Evolutionary conservation across 2,329 filamentous ascomycete species (phyloP).

Genomic region (Penicillium aurantiogriseum): DNA sequence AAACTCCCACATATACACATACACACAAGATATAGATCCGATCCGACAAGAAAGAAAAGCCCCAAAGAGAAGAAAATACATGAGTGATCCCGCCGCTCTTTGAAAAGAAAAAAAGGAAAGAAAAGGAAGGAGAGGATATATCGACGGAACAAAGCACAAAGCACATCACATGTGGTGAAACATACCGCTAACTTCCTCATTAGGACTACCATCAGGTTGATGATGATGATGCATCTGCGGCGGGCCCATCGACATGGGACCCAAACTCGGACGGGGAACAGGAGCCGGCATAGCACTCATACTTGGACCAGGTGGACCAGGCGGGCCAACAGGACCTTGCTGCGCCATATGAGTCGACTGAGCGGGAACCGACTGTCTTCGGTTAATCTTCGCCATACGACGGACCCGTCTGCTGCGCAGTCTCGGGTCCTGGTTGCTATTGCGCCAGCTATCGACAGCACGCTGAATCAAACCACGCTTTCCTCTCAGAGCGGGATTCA

Average conservation of each 20-base stretch:
- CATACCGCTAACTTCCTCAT: constrained; percentile 91
- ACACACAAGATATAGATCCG: constrained; percentile 5
- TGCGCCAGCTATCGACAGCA: constrained; percentile 97
- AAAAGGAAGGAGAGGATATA: not conserved
- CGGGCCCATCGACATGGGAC: constrained; percentile 67
- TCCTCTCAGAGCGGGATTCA: constrained; percentile 86
- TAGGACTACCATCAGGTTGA: constrained; percentile 63
- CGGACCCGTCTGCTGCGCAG: constrained; percentile 87
- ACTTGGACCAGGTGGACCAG: constrained; percentile 54
- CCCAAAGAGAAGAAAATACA: constrained; percentile 8
- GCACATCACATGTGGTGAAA: constrained; percentile 82
- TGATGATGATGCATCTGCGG: constrained; percentile 69
- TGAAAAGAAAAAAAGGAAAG: not conserved
- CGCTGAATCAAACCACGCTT: constrained; percentile 95
- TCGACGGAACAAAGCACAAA: constrained; percentile 14
- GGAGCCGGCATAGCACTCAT: constrained; percentile 54
- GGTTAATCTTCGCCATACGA: constrained; percentile 94
- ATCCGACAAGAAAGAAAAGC: constrained; percentile 8
- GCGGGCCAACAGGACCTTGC: not conserved
- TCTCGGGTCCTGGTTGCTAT: constrained; percentile 95
- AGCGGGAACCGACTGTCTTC: constrained; percentile 68
- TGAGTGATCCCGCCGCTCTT: constrained; percentile 15
- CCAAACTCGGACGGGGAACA: constrained; percentile 36
- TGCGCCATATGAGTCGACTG: constrained; percentile 53
- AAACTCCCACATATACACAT: constrained; percentile 21